Conservation (phyloP, 306 rosid genomes). For the Trichosanthes truncata region DNA sequence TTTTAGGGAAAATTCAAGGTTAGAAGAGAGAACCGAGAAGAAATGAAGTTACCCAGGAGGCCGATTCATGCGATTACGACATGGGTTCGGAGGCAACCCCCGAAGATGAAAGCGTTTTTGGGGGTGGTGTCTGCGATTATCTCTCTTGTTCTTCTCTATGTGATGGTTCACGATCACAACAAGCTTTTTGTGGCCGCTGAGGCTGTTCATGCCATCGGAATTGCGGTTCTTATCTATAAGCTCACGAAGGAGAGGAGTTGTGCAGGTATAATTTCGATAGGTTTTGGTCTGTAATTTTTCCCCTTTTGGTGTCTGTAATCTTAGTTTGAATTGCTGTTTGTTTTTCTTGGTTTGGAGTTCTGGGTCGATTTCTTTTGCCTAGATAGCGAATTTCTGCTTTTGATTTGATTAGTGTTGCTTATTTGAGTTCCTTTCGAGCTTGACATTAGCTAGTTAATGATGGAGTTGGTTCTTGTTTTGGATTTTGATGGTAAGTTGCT, state of each 20-base stretch:
- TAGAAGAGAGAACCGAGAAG: not conserved
- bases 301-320: not conserved
- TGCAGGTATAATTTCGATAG: constrained; percentile 27
- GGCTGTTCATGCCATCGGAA: constrained; percentile 61
- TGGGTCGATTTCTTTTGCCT: not conserved
- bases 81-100: constrained; percentile 63
- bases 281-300: not conserved
- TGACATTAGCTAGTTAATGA: not conserved
- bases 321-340: not conserved
- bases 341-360: not conserved
- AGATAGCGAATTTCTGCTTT: not conserved
- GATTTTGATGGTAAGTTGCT: not conserved
- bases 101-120: constrained; percentile 46
- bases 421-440: not conserved
- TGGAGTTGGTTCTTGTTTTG: not conserved
- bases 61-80: constrained; percentile 37
- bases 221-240: constrained; percentile 52
- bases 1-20: not conserved
- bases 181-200: constrained; percentile 55
- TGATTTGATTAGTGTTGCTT: not conserved
- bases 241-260: constrained; percentile 61
- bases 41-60: constrained; percentile 39
- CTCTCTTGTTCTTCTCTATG: constrained; percentile 37
- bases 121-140: constrained; percentile 26
- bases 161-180: constrained; percentile 56